Evolutionary conservation across 2,329 filamentous ascomycete species (phyloP).

Genomic region (Fusarium dimerum): DNA sequence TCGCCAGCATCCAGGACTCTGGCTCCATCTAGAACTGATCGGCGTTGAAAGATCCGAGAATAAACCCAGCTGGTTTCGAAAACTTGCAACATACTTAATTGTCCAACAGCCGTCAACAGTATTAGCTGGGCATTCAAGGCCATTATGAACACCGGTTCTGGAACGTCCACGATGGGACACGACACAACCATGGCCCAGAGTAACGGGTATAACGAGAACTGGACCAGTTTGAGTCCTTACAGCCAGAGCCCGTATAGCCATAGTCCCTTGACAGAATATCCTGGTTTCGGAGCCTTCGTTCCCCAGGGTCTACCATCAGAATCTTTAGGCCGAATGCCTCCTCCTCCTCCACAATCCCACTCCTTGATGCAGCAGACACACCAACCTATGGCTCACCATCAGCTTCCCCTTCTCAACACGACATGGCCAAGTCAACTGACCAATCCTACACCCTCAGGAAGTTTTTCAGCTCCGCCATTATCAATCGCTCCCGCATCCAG

Average conservation of each 20-base stretch:
- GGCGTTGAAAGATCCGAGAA: slow-evolving; percentile 1
- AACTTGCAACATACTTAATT: background rate
- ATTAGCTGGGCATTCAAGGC: slow-evolving; percentile 17
- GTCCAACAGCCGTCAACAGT: slow-evolving; percentile 9
- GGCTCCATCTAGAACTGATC: slow-evolving; percentile 9
- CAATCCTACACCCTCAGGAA: slow-evolving; percentile 56
- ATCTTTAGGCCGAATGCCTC: slow-evolving; percentile 53
- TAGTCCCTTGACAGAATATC: slow-evolving; percentile 67
- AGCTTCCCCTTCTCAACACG: slow-evolving; percentile 69
- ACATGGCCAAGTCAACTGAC: slow-evolving; percentile 83
- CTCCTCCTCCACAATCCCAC: slow-evolving; percentile 49
- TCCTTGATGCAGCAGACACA: slow-evolving; percentile 35
- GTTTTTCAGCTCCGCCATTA: slow-evolving; percentile 60
- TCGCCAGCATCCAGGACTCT: slow-evolving; percentile 15
- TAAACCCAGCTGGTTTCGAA: slow-evolving; percentile 2
- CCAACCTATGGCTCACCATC: slow-evolving; percentile 54
- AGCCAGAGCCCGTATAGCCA: slow-evolving; percentile 56
- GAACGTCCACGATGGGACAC: slow-evolving; percentile 33
- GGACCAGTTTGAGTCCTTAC: slow-evolving; percentile 62
- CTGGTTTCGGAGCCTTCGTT: slow-evolving; percentile 57
- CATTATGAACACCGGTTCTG: slow-evolving; percentile 38
- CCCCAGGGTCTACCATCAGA: slow-evolving; percentile 54
- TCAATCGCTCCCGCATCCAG: slow-evolving; percentile 60
- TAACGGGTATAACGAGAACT: slow-evolving; percentile 44
- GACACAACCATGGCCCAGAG: slow-evolving; percentile 34